Base-by-base conservation (phyloP, 768 basidiomycete genomes). In the Rhodotorula diobovata region DNA sequence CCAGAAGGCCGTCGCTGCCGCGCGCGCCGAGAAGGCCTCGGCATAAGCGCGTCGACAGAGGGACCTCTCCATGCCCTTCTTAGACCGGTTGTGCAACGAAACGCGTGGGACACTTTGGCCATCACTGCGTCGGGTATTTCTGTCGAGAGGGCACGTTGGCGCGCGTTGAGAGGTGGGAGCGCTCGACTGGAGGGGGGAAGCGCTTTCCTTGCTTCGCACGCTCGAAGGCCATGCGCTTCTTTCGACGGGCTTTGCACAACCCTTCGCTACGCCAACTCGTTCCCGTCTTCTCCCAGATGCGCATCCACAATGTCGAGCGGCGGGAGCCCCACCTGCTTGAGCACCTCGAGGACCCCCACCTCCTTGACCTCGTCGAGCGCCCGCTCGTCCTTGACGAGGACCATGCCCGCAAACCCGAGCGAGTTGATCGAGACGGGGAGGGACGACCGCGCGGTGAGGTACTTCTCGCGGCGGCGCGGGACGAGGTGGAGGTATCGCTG, bases 371-470 rank as follows among this genome's bases (percentile, higher is more conserved):
- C 85, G 66, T 87, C 86, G 61, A 91, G 79, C 81, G 94, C 91
- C 30, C 84, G 84, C 64, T 89, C 86, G 72, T 89, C 91, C 82
- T 89, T 91, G 35, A 90, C 91, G 65, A 96, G 85, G 71, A 96
- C 76, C 88, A 91, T 87, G 2, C 94, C 94, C 14, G 91, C 90
- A 79, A 89, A 96, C 23, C 91, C 94, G 59, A 96, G 84, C 56
- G 94, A 85, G 80, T 97, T 96, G 54, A 97, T 83, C 76, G 86
- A 86, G 37, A 97, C 77, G 20, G 77, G 79, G 28, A 48, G 48
- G 2, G 65, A 66, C 11, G 18, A 2, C 41, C n/a, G 6, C 4
- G 70, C 46, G 34, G 32, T 53, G 79, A n/a, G n/a, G n/a, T 88
- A 84, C n/a, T 79, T 80, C 78, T 92, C 91, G 43, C 81, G 80